These are phyloP conservation scores for Aspergillus pseudonomiae DNA, from an alignment of 2,329 filamentous ascomycete species.

Conservation along the genomic window DNA sequence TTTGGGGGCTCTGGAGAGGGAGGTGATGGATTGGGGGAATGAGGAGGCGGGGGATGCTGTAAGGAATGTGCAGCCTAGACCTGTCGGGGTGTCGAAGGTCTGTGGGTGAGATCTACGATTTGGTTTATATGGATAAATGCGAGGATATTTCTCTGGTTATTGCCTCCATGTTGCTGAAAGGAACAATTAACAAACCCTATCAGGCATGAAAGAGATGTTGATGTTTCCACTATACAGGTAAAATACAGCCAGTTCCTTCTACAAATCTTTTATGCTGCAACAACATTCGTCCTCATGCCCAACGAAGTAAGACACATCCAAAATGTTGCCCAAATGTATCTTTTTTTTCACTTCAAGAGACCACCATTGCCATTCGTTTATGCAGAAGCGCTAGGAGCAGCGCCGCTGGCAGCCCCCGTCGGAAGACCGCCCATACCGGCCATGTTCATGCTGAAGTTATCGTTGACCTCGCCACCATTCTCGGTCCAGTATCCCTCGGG, in stretches of 20 bases:
- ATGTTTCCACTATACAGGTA: background rate
- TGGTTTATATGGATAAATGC: background rate
- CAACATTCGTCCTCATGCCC: background rate
- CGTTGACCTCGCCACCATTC: background rate
- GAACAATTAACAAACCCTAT: background rate
- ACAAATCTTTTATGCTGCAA: background rate
- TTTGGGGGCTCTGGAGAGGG: slow-evolving; percentile 20
- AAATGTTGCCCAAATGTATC: background rate
- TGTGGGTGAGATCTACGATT: background rate
- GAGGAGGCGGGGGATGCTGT: slow-evolving; percentile 16
- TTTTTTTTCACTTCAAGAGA: background rate
- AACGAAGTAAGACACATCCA: background rate
- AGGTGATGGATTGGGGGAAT: slow-evolving; percentile 27
- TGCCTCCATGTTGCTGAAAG: background rate
- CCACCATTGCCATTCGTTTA: background rate
- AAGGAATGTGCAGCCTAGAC: slow-evolving; percentile 23
- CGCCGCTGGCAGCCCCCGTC: background rate
- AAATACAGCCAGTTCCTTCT: background rate
- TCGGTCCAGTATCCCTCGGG: background rate
- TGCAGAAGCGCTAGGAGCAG: background rate
- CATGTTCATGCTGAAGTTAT: background rate
- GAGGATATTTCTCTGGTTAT: background rate
- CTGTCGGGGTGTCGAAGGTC: slow-evolving; percentile 8
- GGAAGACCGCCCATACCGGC: background rate
- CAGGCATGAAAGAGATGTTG: background rate